phyloP scores from a whole-genome alignment of 2,329 filamentous ascomycete genomes.

The Pezicula rhizophila region DNA sequence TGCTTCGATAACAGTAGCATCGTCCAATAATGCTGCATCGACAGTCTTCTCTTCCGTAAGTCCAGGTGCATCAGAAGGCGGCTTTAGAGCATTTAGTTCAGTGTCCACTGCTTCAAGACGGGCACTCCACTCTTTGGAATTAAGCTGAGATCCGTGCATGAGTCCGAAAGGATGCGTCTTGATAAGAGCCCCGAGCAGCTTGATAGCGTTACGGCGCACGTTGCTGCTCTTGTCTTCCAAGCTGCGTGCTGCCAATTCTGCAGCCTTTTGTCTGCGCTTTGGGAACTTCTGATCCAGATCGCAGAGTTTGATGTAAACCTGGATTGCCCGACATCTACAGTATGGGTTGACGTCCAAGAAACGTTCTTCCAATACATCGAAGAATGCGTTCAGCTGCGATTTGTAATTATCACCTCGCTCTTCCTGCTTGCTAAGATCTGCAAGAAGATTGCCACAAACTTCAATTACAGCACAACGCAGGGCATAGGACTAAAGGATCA shows the following conservation, averaged over 20 bases:
- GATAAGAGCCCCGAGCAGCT: constrained; percentile 79
- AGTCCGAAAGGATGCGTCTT: constrained; percentile 92
- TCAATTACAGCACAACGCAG: constrained; percentile 91
- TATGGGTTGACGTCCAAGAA: constrained; percentile 97
- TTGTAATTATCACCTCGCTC: constrained; percentile 90
- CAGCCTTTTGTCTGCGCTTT: constrained; percentile 80
- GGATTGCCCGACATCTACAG: constrained; percentile 83
- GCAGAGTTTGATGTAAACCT: constrained; percentile 87
- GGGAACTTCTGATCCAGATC: constrained; percentile 95
- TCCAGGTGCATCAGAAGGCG: constrained; percentile 67
- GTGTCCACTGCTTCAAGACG: constrained; percentile 77
- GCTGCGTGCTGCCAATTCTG: constrained; percentile 81
- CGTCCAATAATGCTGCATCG: constrained; percentile 75
- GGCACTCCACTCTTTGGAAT: constrained; percentile 77
- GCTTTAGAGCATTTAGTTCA: constrained; percentile 75
- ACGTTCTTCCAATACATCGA: constrained; percentile 91
- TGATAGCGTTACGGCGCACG: constrained; percentile 90
- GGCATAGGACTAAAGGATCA: constrained; percentile 68
- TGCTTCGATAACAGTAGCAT: constrained; percentile 72
- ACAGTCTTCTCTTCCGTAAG: constrained; percentile 67
- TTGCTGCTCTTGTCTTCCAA: constrained; percentile 98
- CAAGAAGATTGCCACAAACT: constrained; percentile 92
- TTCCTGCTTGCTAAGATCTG: constrained; percentile 83
- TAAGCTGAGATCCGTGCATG: constrained; percentile 82
- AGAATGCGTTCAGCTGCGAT: constrained; percentile 92